A percentile compares a stretch with the other conserved stretches of the same genome.
phyloP scores from a whole-genome alignment of 2,329 filamentous ascomycete genomes.

The Rhynchosporium secalis region DNA sequence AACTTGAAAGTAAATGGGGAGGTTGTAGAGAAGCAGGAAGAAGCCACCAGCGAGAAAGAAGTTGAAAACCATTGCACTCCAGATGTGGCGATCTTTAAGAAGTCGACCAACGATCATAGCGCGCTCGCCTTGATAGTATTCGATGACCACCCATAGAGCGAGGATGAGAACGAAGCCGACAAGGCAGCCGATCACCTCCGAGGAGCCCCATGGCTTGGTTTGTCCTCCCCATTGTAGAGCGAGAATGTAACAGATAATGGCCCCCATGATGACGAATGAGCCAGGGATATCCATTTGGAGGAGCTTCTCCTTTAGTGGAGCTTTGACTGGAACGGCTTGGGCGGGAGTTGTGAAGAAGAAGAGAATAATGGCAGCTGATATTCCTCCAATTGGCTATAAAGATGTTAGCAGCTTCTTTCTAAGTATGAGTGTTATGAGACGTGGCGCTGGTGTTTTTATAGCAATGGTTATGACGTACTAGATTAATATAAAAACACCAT shows the following conservation, averaged over 20 bases:
- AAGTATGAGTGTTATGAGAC: no score
- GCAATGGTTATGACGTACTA: conserved; percentile 24
- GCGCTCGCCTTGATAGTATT: conserved; percentile 47
- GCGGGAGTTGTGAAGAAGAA: conserved; percentile 47
- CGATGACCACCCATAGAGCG: conserved; percentile 41
- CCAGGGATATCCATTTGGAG: conserved; percentile 51
- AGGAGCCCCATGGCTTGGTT: conserved; percentile 46
- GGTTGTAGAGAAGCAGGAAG: conserved; percentile 49
- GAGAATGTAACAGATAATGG: conserved; percentile 47
- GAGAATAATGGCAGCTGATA: conserved; percentile 43
- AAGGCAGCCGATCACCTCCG: conserved; percentile 46
- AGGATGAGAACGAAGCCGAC: conserved; percentile 42
- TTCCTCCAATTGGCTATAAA: conserved; percentile 42
- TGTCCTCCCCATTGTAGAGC: conserved; percentile 51
- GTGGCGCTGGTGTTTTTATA: no score
- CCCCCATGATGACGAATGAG: conserved; percentile 47
- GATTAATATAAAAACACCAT: conserved; percentile 45
- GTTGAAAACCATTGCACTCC: conserved; percentile 44
- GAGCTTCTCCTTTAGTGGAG: conserved; percentile 47
- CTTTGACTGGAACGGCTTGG: conserved; percentile 42
- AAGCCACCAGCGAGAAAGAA: conserved; percentile 47
- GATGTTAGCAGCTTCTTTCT: no score
- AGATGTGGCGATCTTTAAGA: conserved; percentile 46
- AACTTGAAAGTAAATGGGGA: conserved; percentile 54
- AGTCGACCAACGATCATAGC: conserved; percentile 53